Evolutionary conservation across 2,329 filamentous ascomycete species (phyloP).

Genomic region (Neofusicoccum sp.): DNA sequence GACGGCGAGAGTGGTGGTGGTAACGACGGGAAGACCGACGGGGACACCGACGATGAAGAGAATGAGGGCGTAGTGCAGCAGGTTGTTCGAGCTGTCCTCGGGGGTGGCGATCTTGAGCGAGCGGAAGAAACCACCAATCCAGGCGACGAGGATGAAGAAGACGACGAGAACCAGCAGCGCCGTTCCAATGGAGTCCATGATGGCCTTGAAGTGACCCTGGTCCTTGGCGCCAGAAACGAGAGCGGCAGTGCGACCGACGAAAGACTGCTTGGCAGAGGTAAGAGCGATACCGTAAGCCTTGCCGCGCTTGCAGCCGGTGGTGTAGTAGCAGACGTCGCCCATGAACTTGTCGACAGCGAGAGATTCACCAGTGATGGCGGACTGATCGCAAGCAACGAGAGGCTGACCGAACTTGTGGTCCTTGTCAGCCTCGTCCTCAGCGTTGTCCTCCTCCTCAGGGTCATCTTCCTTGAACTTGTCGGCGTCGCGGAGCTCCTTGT

Average conservation of each 20-base stretch:
- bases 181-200: conserved; percentile 81
- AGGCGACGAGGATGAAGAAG: conserved; percentile 73
- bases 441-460: conserved; percentile 62
- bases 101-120: conserved; percentile 65
- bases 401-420: conserved; percentile 63
- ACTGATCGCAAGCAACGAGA: conserved; percentile 74
- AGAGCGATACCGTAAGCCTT: conserved; percentile 72
- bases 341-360: conserved; percentile 80
- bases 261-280: conserved; percentile 70
- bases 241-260: conserved; percentile 75
- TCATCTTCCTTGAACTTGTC: conserved; percentile 57
- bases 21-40: conserved; percentile 78
- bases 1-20: conserved; percentile 75
- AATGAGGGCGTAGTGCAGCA: conserved; percentile 70
- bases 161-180: conserved; percentile 74
- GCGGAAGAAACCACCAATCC: conserved; percentile 80
- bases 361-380: conserved; percentile 79
- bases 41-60: conserved; percentile 78
- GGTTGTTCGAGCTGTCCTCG: conserved; percentile 60
- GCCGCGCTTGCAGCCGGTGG: conserved; percentile 79
- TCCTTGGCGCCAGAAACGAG: conserved; percentile 76
- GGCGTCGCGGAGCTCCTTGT: conserved; percentile 63
- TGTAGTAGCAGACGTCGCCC: conserved; percentile 76
- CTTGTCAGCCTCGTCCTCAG: conserved; percentile 54
- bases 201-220: conserved; percentile 78